Evolutionary conservation across 768 basidiomycete genomes (phyloP).

Genomic region (Suillus ampliporus): DNA sequence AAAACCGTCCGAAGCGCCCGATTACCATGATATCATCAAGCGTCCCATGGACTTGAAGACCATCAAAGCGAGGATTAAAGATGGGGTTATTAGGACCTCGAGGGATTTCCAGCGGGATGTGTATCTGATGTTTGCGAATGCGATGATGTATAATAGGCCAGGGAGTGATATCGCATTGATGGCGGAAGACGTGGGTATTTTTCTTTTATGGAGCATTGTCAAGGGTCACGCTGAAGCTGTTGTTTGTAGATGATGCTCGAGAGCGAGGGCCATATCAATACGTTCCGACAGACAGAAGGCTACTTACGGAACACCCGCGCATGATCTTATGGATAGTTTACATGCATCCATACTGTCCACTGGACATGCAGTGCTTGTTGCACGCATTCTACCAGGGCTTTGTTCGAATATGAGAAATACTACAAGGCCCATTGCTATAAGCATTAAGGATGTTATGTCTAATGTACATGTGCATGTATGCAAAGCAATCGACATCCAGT

Average conservation of each 20-base stretch:
- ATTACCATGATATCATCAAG: slow-evolving; percentile 91
- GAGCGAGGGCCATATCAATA: slow-evolving; percentile 67
- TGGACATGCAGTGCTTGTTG: neutral
- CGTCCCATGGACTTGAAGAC: slow-evolving; percentile 97
- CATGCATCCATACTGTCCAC: neutral
- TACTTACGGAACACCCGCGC: slow-evolving; percentile 52
- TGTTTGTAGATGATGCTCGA: slow-evolving; percentile 72
- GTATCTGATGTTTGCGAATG: slow-evolving; percentile 94
- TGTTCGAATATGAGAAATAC: neutral
- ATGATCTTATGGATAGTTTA: slow-evolving; percentile 13
- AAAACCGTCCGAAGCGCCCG: slow-evolving; percentile 85
- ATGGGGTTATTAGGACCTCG: slow-evolving; percentile 80
- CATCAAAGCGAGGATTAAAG: slow-evolving; percentile 84
- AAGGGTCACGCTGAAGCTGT: slow-evolving; percentile 7
- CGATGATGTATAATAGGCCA: slow-evolving; percentile 95
- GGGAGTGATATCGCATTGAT: slow-evolving; percentile 86
- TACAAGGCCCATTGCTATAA: neutral
- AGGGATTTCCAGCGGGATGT: slow-evolving; percentile 91
- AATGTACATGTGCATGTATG: slow-evolving; percentile 5
- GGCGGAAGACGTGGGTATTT: slow-evolving; percentile 83
- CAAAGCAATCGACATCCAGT: slow-evolving; percentile 1
- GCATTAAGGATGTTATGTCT: neutral
- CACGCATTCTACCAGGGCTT: too few species aligned
- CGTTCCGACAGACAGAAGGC: slow-evolving; percentile 80
- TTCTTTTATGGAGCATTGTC: neutral